Base-by-base conservation (phyloP, 148 eudicot genomes). In the Camellia granthamiana region DNA sequence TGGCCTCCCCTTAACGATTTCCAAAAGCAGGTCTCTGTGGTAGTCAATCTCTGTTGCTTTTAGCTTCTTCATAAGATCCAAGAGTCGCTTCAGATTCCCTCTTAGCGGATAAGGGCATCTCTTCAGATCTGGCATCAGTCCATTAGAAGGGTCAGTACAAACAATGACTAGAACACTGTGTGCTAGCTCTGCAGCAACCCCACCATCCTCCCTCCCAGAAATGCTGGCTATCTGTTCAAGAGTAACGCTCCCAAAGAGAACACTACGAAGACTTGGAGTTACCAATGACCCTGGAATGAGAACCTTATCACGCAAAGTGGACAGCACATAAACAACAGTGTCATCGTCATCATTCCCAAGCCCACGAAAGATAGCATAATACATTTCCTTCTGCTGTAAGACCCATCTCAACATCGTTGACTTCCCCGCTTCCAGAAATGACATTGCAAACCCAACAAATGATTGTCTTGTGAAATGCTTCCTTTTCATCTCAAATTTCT, bases 21-120 rank as follows among this genome's bases (percentile, higher is more conserved):
- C 92, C 89, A 91, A 86, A 83, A 97, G 91, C 83, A 97, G 78
- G 46, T 85, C 87, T 65, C 84, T 86, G 67, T 97, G 99, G 86
- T 88, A 87, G 66, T 70, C 90, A 85, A 83, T 67, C 72, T 94
- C 97, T 0, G 90, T 88, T 59, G 97, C 95, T 84, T 86, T 90
- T 80, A 97, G 92, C 88, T 94, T 97, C 90, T 97, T 97, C 97
- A 97, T 91, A 23, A 94, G 77, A 84, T 74, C 95, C 85, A 89
- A 80, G 13, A 97, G 90, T 54, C 99, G 88, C 77, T 88, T 94
- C 18, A 49, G 79, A 65, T 97, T 97, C 38, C 99, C 99, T 77
- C 85, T 93, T 49, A 93, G 81, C 5, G 98, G 88, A 77, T 16
- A 80, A 16, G 93, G 92, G 11, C 81, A 81, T 84, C 97, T 86